Evolutionary conservation across 1,139 yeast species (phyloP).

Genomic region (Cylindricascospora bacillispora): DNA sequence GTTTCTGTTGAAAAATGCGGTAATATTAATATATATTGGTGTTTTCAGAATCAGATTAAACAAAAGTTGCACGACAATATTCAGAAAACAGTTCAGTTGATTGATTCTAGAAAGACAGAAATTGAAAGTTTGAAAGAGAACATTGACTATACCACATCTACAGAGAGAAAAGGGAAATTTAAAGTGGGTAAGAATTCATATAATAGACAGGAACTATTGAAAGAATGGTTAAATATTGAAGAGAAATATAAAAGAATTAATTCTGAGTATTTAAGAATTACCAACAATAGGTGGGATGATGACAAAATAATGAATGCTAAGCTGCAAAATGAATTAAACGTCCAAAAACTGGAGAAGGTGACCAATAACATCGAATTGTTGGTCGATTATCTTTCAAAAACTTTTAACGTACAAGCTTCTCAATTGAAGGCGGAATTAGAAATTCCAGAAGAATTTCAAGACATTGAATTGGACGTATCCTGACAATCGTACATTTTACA

Average conservation of each 20-base stretch:
- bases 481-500: no score
- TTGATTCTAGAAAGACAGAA: slow-evolving; percentile 8
- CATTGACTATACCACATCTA: not conserved
- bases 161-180: slow-evolving; percentile 2
- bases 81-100: slow-evolving; percentile 5
- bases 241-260: slow-evolving; percentile 5
- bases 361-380: slow-evolving; percentile 22
- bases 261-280: slow-evolving; percentile 4
- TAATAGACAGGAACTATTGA: slow-evolving; percentile 5
- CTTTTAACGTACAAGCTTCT: slow-evolving; percentile 9
- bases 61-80: slow-evolving; percentile 16
- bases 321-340: slow-evolving; percentile 3
- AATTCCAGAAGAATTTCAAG: slow-evolving; percentile 16
- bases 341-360: slow-evolving; percentile 7
- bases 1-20: slow-evolving; percentile 44
- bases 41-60: slow-evolving; percentile 32
- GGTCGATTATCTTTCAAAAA: slow-evolving; percentile 12
- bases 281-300: slow-evolving; percentile 10
- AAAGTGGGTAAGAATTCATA: slow-evolving; percentile 1
- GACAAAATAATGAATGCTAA: slow-evolving; percentile 7
- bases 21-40: slow-evolving; percentile 40
- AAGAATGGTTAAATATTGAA: slow-evolving; percentile 5
- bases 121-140: slow-evolving; percentile 3
- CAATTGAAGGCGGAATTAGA: slow-evolving; percentile 13
- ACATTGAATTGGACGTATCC: slow-evolving; percentile 3